These are phyloP conservation scores for Diphasiastrum complanatum DNA, from an alignment of 83 land plant species.

Conservation along the genomic window DNA sequence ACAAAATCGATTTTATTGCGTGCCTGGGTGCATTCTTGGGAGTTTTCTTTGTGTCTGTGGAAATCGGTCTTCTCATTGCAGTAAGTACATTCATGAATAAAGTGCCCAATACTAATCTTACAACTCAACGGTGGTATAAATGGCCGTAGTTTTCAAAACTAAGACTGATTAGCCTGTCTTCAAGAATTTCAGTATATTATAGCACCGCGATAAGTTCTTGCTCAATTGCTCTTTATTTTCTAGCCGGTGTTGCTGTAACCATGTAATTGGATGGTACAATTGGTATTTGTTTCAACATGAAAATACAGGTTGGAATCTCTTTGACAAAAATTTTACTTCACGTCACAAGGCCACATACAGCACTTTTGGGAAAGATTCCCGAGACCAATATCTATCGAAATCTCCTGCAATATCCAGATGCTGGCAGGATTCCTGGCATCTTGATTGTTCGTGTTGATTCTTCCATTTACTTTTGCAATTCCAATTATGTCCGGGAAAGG, in stretches of 20 bases:
- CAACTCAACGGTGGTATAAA: too few relatives aligned
- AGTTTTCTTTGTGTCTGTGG: slow-evolving; percentile 66
- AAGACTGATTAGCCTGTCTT: too few relatives aligned
- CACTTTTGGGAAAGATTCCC: slow-evolving; percentile 36
- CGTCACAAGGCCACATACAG: slow-evolving; percentile 28
- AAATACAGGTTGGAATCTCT: slow-evolving; percentile 28
- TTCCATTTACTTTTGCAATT: slow-evolving; percentile 30
- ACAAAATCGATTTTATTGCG: slow-evolving; percentile 67
- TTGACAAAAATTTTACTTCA: slow-evolving; percentile 28
- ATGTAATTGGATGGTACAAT: too few relatives aligned
- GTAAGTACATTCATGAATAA: too few relatives aligned
- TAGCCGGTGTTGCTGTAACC: too few relatives aligned
- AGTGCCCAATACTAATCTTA: too few relatives aligned
- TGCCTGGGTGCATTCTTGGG: slow-evolving; percentile 64
- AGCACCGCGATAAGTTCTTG: not conserved
- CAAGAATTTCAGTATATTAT: too few relatives aligned
- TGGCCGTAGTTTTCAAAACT: too few relatives aligned
- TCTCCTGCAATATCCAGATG: slow-evolving; percentile 29
- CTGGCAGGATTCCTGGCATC: slow-evolving; percentile 19
- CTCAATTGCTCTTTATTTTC: too few relatives aligned
- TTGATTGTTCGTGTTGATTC: slow-evolving; percentile 31
- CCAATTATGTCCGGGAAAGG: slow-evolving; percentile 37
- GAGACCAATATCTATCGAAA: slow-evolving; percentile 31
- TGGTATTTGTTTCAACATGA: too few relatives aligned
- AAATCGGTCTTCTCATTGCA: slow-evolving; percentile 71